A percentile compares a stretch with the other conserved stretches of the same genome.
These are phyloP conservation scores for Trichoderma aggressivum DNA, from an alignment of 2,329 filamentous ascomycete species.

Conservation along the genomic window DNA sequence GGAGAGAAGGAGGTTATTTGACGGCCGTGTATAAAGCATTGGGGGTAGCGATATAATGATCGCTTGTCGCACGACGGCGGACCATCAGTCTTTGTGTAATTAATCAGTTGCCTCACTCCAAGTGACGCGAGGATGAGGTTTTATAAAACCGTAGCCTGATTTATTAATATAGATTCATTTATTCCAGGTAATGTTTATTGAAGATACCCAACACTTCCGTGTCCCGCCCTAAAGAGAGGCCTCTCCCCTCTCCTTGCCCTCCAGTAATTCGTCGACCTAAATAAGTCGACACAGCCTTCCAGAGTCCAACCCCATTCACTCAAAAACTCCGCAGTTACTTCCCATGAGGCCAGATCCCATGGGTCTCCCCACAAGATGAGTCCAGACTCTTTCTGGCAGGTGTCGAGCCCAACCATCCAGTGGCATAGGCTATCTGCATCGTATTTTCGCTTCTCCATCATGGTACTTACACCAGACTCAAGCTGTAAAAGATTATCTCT, in stretches of 20 bases:
- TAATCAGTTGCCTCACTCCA: not conserved
- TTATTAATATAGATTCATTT: not conserved
- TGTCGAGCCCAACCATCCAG: not conserved
- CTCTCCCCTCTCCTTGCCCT: not conserved
- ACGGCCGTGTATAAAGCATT: constrained; percentile 8
- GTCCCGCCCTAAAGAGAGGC: not conserved
- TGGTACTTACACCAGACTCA: not conserved
- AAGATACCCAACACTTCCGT: not conserved
- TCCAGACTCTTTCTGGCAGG: not conserved
- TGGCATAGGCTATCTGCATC: not conserved
- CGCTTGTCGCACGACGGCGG: not conserved
- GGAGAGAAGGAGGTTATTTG: not conserved
- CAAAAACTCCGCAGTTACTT: not conserved
- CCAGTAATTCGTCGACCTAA: constrained; percentile 1
- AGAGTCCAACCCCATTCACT: not conserved
- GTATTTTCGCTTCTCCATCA: not conserved
- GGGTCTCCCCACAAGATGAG: constrained; percentile 11
- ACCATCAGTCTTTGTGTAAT: not conserved
- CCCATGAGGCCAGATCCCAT: constrained; percentile 1
- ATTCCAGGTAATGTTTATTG: not conserved
- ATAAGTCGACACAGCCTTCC: not conserved
- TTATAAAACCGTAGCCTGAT: not conserved
- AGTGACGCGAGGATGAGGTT: not conserved
- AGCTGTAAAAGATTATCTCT: not conserved
- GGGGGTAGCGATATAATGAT: not conserved